Conservation (phyloP, 2,329 filamentous ascomycete genomes). For the Furcasterigmium sp. region DNA sequence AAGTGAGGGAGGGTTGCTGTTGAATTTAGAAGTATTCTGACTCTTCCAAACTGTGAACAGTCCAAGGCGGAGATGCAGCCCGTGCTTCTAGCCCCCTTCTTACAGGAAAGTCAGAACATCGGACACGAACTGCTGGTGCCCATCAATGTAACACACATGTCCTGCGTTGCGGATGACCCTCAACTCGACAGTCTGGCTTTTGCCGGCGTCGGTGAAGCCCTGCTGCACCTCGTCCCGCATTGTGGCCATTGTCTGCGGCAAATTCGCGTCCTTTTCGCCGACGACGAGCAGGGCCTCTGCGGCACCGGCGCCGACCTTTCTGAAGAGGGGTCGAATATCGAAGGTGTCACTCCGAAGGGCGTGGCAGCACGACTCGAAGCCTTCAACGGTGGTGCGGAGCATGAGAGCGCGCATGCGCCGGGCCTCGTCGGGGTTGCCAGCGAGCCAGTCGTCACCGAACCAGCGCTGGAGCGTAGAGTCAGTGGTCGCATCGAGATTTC, state of each 20-base stretch:
- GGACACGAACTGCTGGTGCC: conserved; percentile 22
- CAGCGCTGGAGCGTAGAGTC: conserved; percentile 31
- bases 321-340: conserved; percentile 29
- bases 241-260: conserved; percentile 30
- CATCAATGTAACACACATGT: conserved; percentile 32
- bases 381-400: conserved; percentile 29
- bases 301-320: conserved; percentile 24
- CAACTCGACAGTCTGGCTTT: conserved; percentile 20
- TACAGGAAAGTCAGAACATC: conserved; percentile 19
- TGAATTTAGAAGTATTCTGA: no score
- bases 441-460: conserved; percentile 32
- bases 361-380: conserved; percentile 34
- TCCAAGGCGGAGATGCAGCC: no score
- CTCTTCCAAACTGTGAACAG: no score
- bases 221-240: conserved; percentile 28
- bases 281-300: conserved; percentile 30
- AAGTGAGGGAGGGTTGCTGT: no score
- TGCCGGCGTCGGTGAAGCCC: conserved; percentile 20
- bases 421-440: conserved; percentile 26
- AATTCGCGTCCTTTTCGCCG: conserved; percentile 34
- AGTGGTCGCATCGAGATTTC: conserved; percentile 23
- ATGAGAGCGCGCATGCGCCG: conserved; percentile 27
- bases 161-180: conserved; percentile 29
- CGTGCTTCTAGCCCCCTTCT: conserved; percentile 8
- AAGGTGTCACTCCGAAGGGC: conserved; percentile 30